phyloP scores from a whole-genome alignment of 2,329 filamentous ascomycete genomes.

The Atkinsonella texensis region DNA sequence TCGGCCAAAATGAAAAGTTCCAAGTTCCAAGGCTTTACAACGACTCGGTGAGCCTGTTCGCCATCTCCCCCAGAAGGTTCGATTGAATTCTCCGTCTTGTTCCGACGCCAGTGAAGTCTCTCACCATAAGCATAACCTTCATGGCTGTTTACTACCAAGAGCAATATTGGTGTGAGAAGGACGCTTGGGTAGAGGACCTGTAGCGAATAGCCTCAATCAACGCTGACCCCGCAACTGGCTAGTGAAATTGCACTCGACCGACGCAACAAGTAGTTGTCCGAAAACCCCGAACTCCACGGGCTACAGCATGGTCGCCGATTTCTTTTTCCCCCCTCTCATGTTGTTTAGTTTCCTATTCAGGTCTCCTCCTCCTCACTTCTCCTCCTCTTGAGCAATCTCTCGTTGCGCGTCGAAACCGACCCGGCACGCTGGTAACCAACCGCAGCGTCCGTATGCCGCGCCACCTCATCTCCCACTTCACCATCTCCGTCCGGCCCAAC shows the following conservation, averaged over 20 bases:
- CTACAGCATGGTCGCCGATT: background rate
- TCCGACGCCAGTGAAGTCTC: background rate
- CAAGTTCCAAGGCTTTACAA: background rate
- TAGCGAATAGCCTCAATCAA: background rate
- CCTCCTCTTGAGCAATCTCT: slow-evolving; percentile 19
- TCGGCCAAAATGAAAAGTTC: background rate
- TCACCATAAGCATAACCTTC: background rate
- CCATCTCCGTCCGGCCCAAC: background rate
- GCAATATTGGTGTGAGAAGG: background rate
- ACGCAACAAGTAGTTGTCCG: background rate
- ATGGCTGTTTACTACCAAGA: no score
- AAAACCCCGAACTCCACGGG: background rate
- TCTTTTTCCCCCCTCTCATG: background rate
- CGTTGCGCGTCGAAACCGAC: slow-evolving; percentile 10
- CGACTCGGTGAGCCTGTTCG: background rate
- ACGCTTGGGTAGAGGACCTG: background rate
- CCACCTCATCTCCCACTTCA: slow-evolving; percentile 9
- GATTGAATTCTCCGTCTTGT: background rate
- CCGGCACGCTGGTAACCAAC: slow-evolving; percentile 15
- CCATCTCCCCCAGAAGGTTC: background rate
- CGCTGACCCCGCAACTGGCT: background rate
- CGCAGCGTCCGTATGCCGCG: slow-evolving; percentile 6
- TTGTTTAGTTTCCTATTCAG: background rate
- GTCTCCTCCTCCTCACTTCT: slow-evolving; percentile 10
- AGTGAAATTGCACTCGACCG: background rate